Percentiles rank a stretch among this genome's conserved stretches.
These are phyloP conservation scores for Daldinia decipiens DNA, from an alignment of 495 filamentous ascomycete species.

Conservation along the genomic window DNA sequence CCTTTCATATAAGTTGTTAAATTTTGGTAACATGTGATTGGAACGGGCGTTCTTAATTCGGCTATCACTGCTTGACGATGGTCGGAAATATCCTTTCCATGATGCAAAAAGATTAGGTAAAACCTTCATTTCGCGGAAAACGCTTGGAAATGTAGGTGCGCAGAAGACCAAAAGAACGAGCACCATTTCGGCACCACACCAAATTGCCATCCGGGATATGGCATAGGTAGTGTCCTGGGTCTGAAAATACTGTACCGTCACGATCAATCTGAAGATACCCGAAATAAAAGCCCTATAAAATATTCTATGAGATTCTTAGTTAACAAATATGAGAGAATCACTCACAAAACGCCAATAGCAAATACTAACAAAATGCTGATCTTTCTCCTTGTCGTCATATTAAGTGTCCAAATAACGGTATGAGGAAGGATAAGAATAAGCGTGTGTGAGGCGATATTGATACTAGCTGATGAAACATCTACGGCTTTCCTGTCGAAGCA, in stretches of 20 bases:
- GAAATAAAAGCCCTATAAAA: not conserved
- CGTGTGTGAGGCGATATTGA: not conserved
- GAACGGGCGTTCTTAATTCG: not conserved
- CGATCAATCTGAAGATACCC: not conserved
- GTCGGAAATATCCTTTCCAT: not conserved
- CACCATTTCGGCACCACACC: not conserved
- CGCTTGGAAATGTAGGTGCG: not conserved
- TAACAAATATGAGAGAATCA: not conserved
- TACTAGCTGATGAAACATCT: not conserved
- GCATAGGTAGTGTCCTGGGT: not conserved
- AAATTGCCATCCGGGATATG: not conserved
- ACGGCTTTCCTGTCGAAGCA: conserved; percentile 1
- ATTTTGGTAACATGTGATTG: not conserved
- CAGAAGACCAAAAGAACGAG: not conserved
- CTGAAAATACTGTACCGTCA: not conserved
- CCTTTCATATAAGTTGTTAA: not conserved
- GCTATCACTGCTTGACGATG: not conserved
- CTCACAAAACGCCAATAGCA: not conserved
- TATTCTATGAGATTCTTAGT: not conserved
- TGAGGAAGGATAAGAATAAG: not conserved
- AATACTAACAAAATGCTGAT: not conserved
- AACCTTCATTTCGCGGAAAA: not conserved
- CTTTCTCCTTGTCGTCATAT: not conserved
- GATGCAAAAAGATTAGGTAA: not conserved
- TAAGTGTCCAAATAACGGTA: not conserved